Evolutionary conservation across 257 asterid species (phyloP), one percentile per base, ranked within the genome.

Genomic region (Przewalskia tangutica): DNA sequence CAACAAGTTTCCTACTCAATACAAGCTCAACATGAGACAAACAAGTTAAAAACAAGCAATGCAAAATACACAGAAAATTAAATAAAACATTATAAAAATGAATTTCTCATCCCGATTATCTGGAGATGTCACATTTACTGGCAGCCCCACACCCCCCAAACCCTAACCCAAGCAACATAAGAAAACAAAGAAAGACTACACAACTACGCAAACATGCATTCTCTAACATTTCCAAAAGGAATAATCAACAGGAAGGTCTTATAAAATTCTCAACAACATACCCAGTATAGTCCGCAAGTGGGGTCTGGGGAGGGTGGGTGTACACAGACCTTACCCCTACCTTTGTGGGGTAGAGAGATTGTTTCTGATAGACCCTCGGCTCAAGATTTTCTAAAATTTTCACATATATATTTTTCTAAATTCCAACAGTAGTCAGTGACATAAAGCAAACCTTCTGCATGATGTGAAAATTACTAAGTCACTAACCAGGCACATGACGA

Each of bases 401-500:
- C 76, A 38, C 0, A 38, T 2, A 38, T 2, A 64, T 16, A 36
- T 36, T 16, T 63, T 66, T 66, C 75, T 73, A 73, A 73, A 48
- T 46, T 48, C 23, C 79, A 50, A 48, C 62, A 73, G 79, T 7
- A 48, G 42, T 23, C 23, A 0, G 60, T 48, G 42, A 73, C 44
- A 73, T 23, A 23, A 73, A 50, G 64, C 51, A 50, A 68, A 34
- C 20, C 9, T 55, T 65, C 70, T 66, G 18, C 64, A 73, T 73
- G 38, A 75, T 34, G 48, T 80, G 55, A 18, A 42, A 55, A 80
- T 84, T 82, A 23, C 79, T 6, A 46, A 50, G 77, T 59, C 82
- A 91, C 98, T 84, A 79, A 93, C 99, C 97, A 60, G 99, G 99
- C 59, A 95, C 99, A 79, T 89, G 98, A 77, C 91, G 97, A 53